Conservation (phyloP, 768 basidiomycete genomes). For the Phylloporus scabripes region DNA sequence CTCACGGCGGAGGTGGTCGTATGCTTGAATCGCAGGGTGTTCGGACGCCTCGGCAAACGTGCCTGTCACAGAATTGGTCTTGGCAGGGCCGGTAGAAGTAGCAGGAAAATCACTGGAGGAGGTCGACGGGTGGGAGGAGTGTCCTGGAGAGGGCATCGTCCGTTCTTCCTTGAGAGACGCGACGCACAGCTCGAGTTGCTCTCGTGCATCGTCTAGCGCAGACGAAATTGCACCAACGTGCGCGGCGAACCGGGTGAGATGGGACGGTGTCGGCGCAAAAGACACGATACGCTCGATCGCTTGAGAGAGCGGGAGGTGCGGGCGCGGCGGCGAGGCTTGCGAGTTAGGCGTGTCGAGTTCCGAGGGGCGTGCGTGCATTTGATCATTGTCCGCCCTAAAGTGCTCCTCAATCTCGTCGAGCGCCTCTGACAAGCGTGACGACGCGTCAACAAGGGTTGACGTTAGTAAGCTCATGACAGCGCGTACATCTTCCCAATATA, state of each 20-base stretch:
- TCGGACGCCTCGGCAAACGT: conserved; percentile 22
- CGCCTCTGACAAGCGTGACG: conserved; percentile 55
- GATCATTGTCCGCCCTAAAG: conserved; percentile 42
- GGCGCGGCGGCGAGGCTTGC: conserved; percentile 14
- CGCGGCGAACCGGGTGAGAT: conserved; percentile 61
- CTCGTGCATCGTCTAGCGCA: conserved; percentile 67
- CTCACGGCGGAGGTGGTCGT: conserved; percentile 70
- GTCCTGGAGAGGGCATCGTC: conserved; percentile 9
- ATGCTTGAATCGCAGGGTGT: conserved; percentile 57
- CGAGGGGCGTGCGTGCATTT: conserved; percentile 23
- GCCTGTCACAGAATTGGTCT: neutral
- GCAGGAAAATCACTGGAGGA: conserved; percentile 10
- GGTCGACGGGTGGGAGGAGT: conserved; percentile 19
- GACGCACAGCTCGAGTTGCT: conserved; percentile 61
- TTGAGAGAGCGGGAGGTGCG: conserved; percentile 8
- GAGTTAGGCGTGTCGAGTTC: conserved; percentile 14
- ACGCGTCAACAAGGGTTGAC: conserved; percentile 59
- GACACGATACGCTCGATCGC: conserved; percentile 28
- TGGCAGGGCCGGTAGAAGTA: too few species aligned
- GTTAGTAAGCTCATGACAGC: conserved; percentile 68
- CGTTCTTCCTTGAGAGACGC: conserved; percentile 43
- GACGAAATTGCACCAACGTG: conserved; percentile 68
- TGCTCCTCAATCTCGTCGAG: conserved; percentile 56
- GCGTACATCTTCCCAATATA: conserved; percentile 83
- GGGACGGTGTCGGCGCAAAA: conserved; percentile 72